Conservation (phyloP, 805 yeast genomes). For the Monosporozyma aerobia region DNA sequence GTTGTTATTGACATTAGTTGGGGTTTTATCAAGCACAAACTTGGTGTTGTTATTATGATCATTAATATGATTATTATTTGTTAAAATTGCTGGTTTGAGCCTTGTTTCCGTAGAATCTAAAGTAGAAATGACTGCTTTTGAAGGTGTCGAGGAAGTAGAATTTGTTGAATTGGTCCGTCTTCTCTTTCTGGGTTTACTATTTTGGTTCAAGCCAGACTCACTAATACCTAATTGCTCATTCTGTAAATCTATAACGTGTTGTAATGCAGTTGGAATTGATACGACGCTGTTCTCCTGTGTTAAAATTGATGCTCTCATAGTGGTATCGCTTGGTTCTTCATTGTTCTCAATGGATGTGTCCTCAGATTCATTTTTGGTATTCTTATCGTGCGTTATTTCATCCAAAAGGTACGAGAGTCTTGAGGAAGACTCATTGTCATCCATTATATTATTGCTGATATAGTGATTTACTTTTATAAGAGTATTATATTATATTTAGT, state of each 20-base stretch:
- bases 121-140: neutral
- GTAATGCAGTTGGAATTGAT: conserved; percentile 1
- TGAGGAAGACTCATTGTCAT: neutral
- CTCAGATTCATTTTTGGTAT: neutral
- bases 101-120: neutral
- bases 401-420: neutral
- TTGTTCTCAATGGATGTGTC: neutral
- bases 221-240: conserved; percentile 1
- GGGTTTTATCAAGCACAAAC: neutral
- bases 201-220: neutral
- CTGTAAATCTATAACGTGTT: neutral
- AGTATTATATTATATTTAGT: neutral
- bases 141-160: neutral
- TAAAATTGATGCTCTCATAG: neutral
- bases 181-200: neutral
- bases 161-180: neutral
- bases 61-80: neutral
- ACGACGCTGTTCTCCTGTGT: neutral
- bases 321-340: neutral
- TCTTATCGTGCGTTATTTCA: neutral
- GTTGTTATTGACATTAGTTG: neutral
- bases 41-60: neutral
- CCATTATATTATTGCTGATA: neutral
- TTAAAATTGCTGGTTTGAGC: neutral
- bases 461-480: neutral